Evolutionary conservation across 352 stramenopile genomes (phyloP).

Genomic region (Phytophthora quininea): DNA sequence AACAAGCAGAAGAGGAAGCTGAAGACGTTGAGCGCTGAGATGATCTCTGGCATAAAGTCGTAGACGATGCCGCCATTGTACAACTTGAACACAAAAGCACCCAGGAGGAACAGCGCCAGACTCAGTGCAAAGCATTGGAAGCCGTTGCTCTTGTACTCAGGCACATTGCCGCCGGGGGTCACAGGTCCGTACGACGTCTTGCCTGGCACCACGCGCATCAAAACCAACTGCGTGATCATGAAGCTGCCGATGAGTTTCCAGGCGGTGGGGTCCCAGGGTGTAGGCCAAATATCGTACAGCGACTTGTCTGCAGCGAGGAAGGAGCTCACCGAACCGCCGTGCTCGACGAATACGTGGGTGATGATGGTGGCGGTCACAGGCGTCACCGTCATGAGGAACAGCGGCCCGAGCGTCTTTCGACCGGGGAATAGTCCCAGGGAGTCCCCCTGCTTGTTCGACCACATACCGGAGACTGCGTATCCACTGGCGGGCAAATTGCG

Average conservation of each 20-base stretch:
- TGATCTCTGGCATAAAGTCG: slow-evolving; percentile 85
- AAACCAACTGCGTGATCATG: slow-evolving; percentile 88
- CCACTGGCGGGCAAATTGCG: slow-evolving; percentile 14
- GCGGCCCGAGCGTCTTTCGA: slow-evolving; percentile 81
- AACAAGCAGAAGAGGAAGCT: slow-evolving; percentile 92
- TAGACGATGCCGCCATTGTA: slow-evolving; percentile 86
- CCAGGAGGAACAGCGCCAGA: slow-evolving; percentile 72
- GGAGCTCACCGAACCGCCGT: slow-evolving; percentile 51
- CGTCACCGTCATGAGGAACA: slow-evolving; percentile 90
- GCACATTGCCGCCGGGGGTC: slow-evolving; percentile 88
- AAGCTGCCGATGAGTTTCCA: slow-evolving; percentile 92
- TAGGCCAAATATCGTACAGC: slow-evolving; percentile 82
- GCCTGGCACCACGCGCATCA: slow-evolving; percentile 92
- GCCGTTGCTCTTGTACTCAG: slow-evolving; percentile 94
- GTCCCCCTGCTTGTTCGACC: slow-evolving; percentile 74
- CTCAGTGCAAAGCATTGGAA: slow-evolving; percentile 92
- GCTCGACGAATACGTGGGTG: slow-evolving; percentile 72
- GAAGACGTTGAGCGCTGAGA: slow-evolving; percentile 95
- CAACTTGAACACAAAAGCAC: slow-evolving; percentile 55
- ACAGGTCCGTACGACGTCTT: slow-evolving; percentile 85
- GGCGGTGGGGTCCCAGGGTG: slow-evolving; percentile 77
- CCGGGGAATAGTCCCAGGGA: slow-evolving; percentile 78
- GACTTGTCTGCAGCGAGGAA: slow-evolving; percentile 50
- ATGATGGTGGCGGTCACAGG: slow-evolving; percentile 87
- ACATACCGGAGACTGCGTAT: slow-evolving; percentile 48